Base-by-base conservation (phyloP, 257 asterid species). In the Solanum chaucha region DNA sequence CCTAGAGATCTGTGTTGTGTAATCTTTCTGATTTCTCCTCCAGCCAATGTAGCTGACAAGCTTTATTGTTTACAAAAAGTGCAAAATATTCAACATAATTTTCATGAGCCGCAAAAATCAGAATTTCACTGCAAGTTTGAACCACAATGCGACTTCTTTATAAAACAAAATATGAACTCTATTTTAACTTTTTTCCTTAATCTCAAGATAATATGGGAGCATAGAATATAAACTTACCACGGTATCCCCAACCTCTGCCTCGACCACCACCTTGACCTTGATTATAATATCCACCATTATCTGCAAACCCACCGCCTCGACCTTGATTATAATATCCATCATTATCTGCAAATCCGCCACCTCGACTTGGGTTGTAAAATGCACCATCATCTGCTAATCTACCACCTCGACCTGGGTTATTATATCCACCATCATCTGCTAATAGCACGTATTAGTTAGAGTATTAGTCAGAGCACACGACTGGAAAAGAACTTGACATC, bases 241-340 rank as follows among this genome's bases (percentile, higher is more conserved):
- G 89, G 86, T 91, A 91, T 68, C 90, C 92, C 93, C 93, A 88
- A 82, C 93, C 91, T 84, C 93, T 89, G 86, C 93, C 92, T 36
- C 91, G 87, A 67, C 93, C 90, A 64, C 92, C 92, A 46, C 91
- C 89, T 11, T 20, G 83, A 40, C 83, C 80, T 72, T 32, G 80
- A 10, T 26, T 28, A 44, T 78, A 44, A 44, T 78, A 78, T 78
- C 65, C 40, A 44, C 84, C 65, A 14, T 26, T 17, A 46, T 77
- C 84, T 41, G 84, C 65, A 24, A 78, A 78, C 30, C 36, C 61
- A 41, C 83, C 24, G 0, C 64, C 84, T 26, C 28, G 85, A 28
- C 85, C 68, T 28, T 12, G 85, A 9, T 80, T 46, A 48, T 46
- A 80, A 17, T 80, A 15, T 80, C 85, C 68, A 15, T 67, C 87